Conservation (phyloP, 2,329 filamentous ascomycete species). For the Huntiella bhutanensis region DNA sequence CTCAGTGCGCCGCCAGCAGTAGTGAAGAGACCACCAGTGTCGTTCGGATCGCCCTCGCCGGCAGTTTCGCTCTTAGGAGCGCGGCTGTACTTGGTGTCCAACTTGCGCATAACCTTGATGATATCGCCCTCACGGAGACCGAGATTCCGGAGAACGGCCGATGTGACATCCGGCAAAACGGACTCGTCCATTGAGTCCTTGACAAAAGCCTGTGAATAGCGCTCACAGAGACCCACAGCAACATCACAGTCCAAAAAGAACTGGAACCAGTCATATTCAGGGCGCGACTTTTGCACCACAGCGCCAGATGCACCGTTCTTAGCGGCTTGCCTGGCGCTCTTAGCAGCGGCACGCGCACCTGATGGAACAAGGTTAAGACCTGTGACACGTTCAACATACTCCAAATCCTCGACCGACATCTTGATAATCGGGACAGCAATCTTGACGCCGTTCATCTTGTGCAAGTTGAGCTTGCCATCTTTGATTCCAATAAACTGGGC, state of each 20-base stretch:
- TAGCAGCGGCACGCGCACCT: conserved; percentile 17
- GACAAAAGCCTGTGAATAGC: conserved; percentile 76
- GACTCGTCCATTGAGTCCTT: conserved; percentile 94
- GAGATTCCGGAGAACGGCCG: conserved; percentile 62
- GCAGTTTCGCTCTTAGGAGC: conserved; percentile 34
- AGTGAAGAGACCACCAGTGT: conserved; percentile 61
- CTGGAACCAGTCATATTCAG: conserved; percentile 95
- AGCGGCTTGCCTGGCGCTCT: conserved; percentile 27
- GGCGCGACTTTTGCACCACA: conserved; percentile 38
- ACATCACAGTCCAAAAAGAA: conserved; percentile 92
- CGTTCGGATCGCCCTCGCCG: conserved; percentile 38
- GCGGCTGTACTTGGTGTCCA: conserved; percentile 66
- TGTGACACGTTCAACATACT: conserved; percentile 65
- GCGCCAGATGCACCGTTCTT: conserved; percentile 31
- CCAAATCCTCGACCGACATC: conserved; percentile 88
- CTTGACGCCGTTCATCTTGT: conserved; percentile 96
- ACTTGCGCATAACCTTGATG: conserved; percentile 74
- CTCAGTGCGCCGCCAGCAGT: conserved; percentile 77
- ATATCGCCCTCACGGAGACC: conserved; percentile 95
- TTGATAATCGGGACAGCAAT: conserved; percentile 90
- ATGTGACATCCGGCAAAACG: conserved; percentile 73
- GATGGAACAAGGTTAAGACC: conserved; percentile 11
- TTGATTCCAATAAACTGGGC: conserved; percentile 88
- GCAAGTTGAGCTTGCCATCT: conserved; percentile 91
- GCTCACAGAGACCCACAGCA: conserved; percentile 78